A percentile compares a stretch with the other conserved stretches of the same genome.
Conservation (phyloP, 257 asterid genomes). For the Pogostemon cablin region DNA sequence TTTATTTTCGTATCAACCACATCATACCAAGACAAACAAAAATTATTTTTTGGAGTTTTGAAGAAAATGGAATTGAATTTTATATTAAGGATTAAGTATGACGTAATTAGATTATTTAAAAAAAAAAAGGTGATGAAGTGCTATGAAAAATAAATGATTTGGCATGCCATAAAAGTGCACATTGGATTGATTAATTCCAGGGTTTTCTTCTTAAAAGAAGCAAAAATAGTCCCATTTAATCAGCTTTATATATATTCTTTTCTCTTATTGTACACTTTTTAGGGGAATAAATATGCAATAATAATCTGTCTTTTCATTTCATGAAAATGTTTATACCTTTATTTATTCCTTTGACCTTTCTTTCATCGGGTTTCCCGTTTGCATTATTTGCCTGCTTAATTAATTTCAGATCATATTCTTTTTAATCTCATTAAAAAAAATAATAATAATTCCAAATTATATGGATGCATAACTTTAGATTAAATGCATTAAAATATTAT, state of each 20-base stretch:
- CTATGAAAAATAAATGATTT: background rate
- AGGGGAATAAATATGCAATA: slow-evolving; percentile 17
- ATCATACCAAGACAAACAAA: too few species aligned
- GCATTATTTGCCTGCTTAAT: background rate
- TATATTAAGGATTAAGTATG: too few species aligned
- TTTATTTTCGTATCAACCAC: too few species aligned
- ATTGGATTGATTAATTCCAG: background rate
- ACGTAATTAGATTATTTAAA: background rate
- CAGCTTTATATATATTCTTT: background rate
- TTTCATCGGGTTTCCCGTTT: slow-evolving; percentile 15
- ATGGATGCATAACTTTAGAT: too few species aligned
- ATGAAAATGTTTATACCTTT: slow-evolving; percentile 40
- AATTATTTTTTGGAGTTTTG: too few species aligned
- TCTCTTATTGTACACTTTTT: too few species aligned
- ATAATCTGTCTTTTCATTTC: slow-evolving; percentile 18
- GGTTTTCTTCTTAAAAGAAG: background rate
- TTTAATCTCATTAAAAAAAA: too few species aligned
- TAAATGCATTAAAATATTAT: too few species aligned
- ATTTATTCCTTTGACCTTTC: slow-evolving; percentile 20
- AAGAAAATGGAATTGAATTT: too few species aligned
- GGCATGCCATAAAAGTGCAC: slow-evolving; percentile 9
- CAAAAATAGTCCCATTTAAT: slow-evolving; percentile 22
- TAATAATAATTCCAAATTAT: too few species aligned
- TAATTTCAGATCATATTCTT: too few species aligned
- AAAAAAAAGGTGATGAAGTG: background rate